phyloP scores from a whole-genome alignment of 768 basidiomycete species.

The Lepiota brunneoincarnata region DNA sequence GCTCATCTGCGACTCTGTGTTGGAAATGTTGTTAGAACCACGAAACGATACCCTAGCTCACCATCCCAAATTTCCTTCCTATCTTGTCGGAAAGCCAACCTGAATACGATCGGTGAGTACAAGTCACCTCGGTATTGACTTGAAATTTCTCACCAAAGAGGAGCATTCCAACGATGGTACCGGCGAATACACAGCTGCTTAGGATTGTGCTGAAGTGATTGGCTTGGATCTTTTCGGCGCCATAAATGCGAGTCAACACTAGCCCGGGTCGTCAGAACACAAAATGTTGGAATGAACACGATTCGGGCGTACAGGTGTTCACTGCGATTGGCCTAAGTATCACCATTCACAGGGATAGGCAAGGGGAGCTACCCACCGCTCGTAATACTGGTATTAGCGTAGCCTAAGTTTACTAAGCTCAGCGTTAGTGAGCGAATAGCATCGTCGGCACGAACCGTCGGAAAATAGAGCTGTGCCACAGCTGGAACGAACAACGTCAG shows the following conservation, averaged over 20 bases:
- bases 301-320: conserved; percentile 52
- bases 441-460: conserved; percentile 49
- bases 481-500: conserved; percentile 28
- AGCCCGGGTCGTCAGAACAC: background rate
- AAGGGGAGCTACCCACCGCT: conserved; percentile 45
- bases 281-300: background rate
- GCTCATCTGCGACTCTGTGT: conserved; percentile 52
- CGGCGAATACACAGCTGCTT: conserved; percentile 75
- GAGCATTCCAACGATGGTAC: conserved; percentile 82
- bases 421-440: background rate
- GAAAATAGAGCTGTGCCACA: conserved; percentile 88
- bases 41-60: conserved; percentile 22
- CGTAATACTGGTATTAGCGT: conserved; percentile 79
- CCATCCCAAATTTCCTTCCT: conserved; percentile 88
- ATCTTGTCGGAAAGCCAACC: conserved; percentile 80
- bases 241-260: conserved; percentile 76
- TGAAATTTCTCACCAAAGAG: conserved; percentile 47
- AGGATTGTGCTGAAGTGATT: conserved; percentile 65
- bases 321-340: conserved; percentile 36
- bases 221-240: conserved; percentile 41
- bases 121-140: too few relatives aligned
- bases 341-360: background rate
- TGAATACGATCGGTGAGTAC: conserved; percentile 11
- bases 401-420: conserved; percentile 42
- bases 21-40: conserved; percentile 4